phyloP scores from a whole-genome alignment of 1,284 basidiomycete genomes.

The Blastosporella zonata region DNA sequence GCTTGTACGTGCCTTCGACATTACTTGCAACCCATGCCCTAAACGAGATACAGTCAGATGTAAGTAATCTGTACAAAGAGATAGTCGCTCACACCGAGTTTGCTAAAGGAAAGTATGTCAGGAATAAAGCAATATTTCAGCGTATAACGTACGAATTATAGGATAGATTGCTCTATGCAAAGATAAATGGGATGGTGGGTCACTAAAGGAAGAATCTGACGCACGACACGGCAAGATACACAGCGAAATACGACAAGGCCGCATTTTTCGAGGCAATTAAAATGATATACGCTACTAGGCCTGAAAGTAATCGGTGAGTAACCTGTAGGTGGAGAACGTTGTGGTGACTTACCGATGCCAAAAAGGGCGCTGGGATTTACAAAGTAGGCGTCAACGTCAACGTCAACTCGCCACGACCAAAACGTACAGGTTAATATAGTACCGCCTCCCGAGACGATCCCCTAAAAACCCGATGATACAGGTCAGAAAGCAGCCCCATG shows the following conservation, averaged over 20 bases:
- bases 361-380: conserved; percentile 32
- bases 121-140: conserved; percentile 2
- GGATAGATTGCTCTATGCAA: conserved; percentile 62
- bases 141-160: conserved; percentile 46
- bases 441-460: conserved; percentile 56
- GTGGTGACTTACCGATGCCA: conserved; percentile 35
- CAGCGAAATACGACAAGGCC: conserved; percentile 60
- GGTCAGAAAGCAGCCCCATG: conserved; percentile 61
- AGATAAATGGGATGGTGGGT: conserved; percentile 30
- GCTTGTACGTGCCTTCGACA: conserved; percentile 70
- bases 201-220: conserved; percentile 18
- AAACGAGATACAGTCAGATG: background rate
- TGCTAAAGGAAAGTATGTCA: conserved; percentile 38
- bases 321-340: background rate
- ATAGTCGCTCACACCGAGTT: conserved; percentile 51
- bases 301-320: conserved; percentile 23
- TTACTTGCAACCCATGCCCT: conserved; percentile 68
- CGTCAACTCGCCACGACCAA: background rate
- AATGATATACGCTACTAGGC: conserved; percentile 56
- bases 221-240: conserved; percentile 62
- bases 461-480: conserved; percentile 54
- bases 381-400: background rate
- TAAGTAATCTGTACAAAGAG: background rate
- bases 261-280: conserved; percentile 56
- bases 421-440: conserved; percentile 56